Percentiles rank a stretch among this genome's conserved stretches.
These are phyloP conservation scores for Blastocladiella britannica DNA, from an alignment of 192 early-diverging fungal species.

Conservation along the genomic window DNA sequence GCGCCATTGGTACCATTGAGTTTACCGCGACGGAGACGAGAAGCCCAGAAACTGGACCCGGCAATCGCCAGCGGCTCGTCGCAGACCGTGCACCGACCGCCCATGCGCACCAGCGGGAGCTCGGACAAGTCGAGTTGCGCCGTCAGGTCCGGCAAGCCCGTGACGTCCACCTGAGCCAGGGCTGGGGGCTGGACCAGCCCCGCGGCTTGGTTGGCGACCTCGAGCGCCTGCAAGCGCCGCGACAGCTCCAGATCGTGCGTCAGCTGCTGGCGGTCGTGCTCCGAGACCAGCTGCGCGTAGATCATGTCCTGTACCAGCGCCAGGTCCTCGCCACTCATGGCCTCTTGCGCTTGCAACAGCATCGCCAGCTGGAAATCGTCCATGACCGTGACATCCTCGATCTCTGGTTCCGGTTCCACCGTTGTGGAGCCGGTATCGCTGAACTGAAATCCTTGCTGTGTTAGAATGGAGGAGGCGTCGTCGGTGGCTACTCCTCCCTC, in stretches of 20 bases:
- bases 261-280: not conserved
- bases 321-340: not conserved
- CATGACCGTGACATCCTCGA: no score
- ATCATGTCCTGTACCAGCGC: not conserved
- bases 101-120: not conserved
- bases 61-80: not conserved
- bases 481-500: no score
- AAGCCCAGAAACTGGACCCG: not conserved
- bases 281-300: not conserved
- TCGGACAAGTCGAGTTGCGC: not conserved
- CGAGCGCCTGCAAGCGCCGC: not conserved
- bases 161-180: not conserved
- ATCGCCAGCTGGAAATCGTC: not conserved
- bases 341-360: not conserved
- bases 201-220: not conserved
- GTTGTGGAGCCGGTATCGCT: no score
- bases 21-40: not conserved
- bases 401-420: no score
- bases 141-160: not conserved
- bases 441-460: no score
- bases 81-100: not conserved
- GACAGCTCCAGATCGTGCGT: not conserved
- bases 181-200: no score
- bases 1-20: no score
- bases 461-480: no score